Evolutionary conservation across 2,329 filamentous ascomycete genomes (phyloP).

Genomic region (Aspergillus sp.): DNA sequence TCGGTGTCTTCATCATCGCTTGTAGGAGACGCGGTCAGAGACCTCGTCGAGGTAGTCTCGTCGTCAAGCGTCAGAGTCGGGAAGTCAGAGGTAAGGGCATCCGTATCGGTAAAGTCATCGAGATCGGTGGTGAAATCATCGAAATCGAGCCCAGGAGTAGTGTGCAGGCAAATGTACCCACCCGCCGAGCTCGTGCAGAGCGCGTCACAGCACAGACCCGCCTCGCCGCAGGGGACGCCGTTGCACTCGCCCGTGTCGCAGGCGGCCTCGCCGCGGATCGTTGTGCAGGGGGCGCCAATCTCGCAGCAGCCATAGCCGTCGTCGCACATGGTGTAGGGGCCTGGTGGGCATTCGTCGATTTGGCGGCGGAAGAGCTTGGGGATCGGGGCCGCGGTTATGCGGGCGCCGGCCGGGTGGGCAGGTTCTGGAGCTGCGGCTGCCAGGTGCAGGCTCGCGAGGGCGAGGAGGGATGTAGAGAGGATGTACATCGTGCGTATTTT

Average conservation of each 20-base stretch:
- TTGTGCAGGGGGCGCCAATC: slow-evolving; percentile 7
- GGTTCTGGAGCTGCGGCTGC: background rate
- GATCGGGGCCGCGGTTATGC: slow-evolving; percentile 4
- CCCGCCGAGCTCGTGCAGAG: background rate
- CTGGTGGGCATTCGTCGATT: background rate
- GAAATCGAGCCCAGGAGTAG: background rate
- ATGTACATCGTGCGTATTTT: background rate
- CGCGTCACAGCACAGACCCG: slow-evolving; percentile 2
- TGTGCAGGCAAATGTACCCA: background rate
- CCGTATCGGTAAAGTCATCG: background rate
- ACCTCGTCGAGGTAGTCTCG: background rate
- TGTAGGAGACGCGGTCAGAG: background rate
- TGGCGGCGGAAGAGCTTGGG: slow-evolving; percentile 7
- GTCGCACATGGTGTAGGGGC: slow-evolving; percentile 1
- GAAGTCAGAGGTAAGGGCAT: background rate
- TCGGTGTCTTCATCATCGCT: background rate
- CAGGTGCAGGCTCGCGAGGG: background rate
- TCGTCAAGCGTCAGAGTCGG: background rate
- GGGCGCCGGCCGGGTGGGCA: background rate
- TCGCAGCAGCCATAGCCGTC: slow-evolving; percentile 13
- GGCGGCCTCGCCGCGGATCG: slow-evolving; percentile 5
- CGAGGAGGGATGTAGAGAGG: background rate
- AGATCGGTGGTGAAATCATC: background rate
- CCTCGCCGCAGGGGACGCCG: slow-evolving; percentile 1
- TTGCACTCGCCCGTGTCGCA: slow-evolving; percentile 8